phyloP scores from a whole-genome alignment of 352 stramenopile genomes.

The Globisporangium yorkense region DNA sequence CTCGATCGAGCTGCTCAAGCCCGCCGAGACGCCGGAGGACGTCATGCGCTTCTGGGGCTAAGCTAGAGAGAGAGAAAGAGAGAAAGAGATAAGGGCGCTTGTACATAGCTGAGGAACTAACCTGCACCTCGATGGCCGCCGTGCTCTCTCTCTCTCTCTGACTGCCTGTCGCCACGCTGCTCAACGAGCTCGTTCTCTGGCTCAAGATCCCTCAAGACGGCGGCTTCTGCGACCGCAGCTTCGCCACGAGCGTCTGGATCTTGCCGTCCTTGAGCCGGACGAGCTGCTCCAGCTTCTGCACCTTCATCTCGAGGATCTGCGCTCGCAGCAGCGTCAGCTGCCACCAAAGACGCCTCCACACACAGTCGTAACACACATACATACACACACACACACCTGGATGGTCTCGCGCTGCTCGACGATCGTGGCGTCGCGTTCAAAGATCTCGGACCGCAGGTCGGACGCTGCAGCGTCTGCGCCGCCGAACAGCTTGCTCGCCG shows the following conservation, averaged over 20 bases:
- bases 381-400: conserved; percentile 24
- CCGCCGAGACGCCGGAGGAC: conserved; percentile 64
- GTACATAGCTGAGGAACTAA: background rate
- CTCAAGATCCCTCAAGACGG: conserved; percentile 11
- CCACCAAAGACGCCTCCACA: background rate
- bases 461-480: conserved; percentile 8
- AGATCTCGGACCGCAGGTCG: conserved; percentile 26
- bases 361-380: too few species aligned
- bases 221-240: conserved; percentile 70
- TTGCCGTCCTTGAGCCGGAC: conserved; percentile 93
- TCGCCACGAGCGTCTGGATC: conserved; percentile 88
- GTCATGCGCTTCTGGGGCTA: conserved; percentile 73
- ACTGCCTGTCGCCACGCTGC: too few species aligned
- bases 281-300: conserved; percentile 94
- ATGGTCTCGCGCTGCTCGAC: conserved; percentile 85
- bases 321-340: background rate
- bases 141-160: too few species aligned
- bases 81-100: background rate
- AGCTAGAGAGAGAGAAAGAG: background rate
- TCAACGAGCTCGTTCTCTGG: background rate
- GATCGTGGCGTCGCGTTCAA: conserved; percentile 80
- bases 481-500: conserved; percentile 6
- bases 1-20: conserved; percentile 62
- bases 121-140: background rate
- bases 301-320: conserved; percentile 93